Percentiles rank a stretch among this genome's conserved stretches.
Conservation (phyloP, 2,329 filamentous ascomycete species). For the Botrytis fragariae region DNA sequence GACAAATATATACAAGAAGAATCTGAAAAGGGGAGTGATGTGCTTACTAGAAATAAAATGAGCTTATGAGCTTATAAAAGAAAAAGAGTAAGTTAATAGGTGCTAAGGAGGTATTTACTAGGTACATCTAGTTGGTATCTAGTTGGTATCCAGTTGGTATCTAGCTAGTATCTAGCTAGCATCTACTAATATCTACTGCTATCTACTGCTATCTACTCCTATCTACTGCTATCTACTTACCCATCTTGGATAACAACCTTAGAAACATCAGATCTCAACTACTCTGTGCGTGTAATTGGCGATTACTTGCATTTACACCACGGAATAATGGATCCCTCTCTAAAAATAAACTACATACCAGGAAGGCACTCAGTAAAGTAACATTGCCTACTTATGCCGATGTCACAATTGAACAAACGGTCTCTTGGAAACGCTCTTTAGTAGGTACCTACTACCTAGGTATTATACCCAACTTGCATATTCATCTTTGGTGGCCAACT, state of each 20-base stretch:
- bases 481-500: not conserved
- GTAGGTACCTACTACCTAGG: too few species aligned
- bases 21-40: not conserved
- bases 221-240: too few species aligned
- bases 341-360: not conserved
- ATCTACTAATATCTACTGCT: too few species aligned
- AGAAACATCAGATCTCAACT: too few species aligned
- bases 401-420: not conserved
- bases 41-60: not conserved
- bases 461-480: not conserved
- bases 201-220: too few species aligned
- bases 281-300: not conserved
- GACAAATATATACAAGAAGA: not conserved
- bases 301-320: not conserved
- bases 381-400: not conserved
- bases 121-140: too few species aligned
- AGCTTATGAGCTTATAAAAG: too few species aligned
- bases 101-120: not conserved
- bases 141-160: too few species aligned
- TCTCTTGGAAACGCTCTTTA: too few species aligned
- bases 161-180: too few species aligned
- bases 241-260: not conserved
- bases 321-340: slow-evolving; percentile 1
- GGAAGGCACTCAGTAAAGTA: not conserved
- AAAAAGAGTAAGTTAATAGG: not conserved